These are phyloP conservation scores for Malassezia vespertilionis DNA, from an alignment of 1,284 basidiomycete genomes.

Conservation along the genomic window DNA sequence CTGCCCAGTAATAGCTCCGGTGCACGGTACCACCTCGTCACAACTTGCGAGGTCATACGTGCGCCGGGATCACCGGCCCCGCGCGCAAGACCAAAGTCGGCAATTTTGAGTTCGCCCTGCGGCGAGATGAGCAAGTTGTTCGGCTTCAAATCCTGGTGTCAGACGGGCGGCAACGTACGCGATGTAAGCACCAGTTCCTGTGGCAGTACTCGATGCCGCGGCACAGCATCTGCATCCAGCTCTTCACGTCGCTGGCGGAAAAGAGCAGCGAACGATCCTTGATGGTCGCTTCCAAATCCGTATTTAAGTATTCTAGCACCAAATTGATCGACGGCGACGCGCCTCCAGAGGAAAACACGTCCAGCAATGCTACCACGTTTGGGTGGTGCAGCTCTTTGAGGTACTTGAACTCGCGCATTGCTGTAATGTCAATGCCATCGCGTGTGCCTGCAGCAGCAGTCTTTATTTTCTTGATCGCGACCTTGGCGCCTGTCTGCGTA, in stretches of 20 bases:
- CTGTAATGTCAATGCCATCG: slow-evolving; percentile 97
- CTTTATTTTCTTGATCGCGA: slow-evolving; percentile 81
- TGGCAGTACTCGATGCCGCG: slow-evolving; percentile 95
- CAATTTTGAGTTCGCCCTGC: slow-evolving; percentile 85
- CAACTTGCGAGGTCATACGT: slow-evolving; percentile 96
- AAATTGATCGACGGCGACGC: slow-evolving; percentile 67
- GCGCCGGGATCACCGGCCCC: slow-evolving; percentile 85
- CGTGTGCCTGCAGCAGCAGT: slow-evolving; percentile 64
- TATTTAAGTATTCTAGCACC: slow-evolving; percentile 91
- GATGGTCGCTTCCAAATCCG: slow-evolving; percentile 94
- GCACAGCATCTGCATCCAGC: slow-evolving; percentile 97
- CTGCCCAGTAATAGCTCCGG: slow-evolving; percentile 82
- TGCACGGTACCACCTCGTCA: slow-evolving; percentile 93
- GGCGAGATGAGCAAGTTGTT: slow-evolving; percentile 93
- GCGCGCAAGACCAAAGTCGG: slow-evolving; percentile 95
- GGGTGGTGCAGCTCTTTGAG: slow-evolving; percentile 84
- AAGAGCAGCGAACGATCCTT: slow-evolving; percentile 84
- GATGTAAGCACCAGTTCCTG: slow-evolving; percentile 80
- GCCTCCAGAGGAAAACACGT: slow-evolving; percentile 91
- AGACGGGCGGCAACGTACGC: slow-evolving; percentile 55
- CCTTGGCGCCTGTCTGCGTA: slow-evolving; percentile 59
- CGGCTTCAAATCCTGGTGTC: slow-evolving; percentile 69
- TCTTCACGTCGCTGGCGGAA: slow-evolving; percentile 88
- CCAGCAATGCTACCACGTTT: slow-evolving; percentile 88
- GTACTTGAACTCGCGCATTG: slow-evolving; percentile 95